Conservation (phyloP, 2,329 filamentous ascomycete species). For the Boeremia exigua region DNA sequence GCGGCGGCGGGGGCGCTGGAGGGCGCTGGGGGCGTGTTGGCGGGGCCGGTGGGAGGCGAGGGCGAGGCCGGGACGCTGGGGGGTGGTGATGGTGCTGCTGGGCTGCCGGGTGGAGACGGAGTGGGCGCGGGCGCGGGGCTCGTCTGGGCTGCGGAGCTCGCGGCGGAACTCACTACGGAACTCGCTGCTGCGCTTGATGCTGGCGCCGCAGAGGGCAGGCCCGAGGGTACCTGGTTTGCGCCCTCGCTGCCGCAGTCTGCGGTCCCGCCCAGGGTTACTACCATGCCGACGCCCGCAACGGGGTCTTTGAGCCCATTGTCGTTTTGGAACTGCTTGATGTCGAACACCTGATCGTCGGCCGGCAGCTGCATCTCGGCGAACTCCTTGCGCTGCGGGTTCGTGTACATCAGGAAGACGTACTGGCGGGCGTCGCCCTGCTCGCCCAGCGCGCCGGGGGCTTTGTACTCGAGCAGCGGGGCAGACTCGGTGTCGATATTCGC, state of each 20-base stretch:
- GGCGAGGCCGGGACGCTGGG: too few relatives aligned
- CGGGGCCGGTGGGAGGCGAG: too few relatives aligned
- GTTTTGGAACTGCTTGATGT: constrained; percentile 36
- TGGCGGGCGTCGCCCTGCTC: constrained; percentile 26
- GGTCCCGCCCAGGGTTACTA: constrained; percentile 40
- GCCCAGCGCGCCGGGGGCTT: constrained; percentile 40
- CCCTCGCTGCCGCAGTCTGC: constrained; percentile 22
- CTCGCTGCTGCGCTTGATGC: constrained; percentile 1
- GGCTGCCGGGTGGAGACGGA: too few relatives aligned
- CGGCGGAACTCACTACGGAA: too few relatives aligned
- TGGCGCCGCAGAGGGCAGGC: background rate
- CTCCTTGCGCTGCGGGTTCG: constrained; percentile 31
- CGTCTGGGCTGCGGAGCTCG: too few relatives aligned
- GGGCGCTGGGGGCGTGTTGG: too few relatives aligned
- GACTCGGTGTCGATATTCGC: constrained; percentile 33
- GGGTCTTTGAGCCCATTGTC: constrained; percentile 39
- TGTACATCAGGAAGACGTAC: constrained; percentile 44
- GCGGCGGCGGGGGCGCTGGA: too few relatives aligned
- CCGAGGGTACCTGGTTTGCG: background rate
- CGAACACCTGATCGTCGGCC: constrained; percentile 32
- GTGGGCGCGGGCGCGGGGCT: too few relatives aligned
- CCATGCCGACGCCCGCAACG: constrained; percentile 41
- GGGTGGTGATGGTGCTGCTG: too few relatives aligned
- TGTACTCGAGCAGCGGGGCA: constrained; percentile 32
- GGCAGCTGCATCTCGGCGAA: constrained; percentile 34